phyloP scores from a whole-genome alignment of 169 alveolate genomes.

The Eimeria praecox region DNA sequence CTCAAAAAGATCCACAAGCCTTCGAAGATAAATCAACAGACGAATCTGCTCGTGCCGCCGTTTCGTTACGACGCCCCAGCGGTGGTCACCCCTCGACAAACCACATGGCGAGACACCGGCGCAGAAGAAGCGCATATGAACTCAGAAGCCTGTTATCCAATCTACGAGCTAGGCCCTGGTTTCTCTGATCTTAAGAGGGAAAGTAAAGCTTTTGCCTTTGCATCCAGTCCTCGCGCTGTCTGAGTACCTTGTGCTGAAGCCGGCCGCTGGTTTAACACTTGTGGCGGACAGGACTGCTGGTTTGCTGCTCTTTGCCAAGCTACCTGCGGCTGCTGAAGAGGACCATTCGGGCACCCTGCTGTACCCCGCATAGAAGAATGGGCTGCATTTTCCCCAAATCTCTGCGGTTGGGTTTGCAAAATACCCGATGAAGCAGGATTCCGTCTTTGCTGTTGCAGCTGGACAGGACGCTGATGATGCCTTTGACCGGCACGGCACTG shows the following conservation, averaged over 20 bases:
- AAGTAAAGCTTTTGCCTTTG: slow-evolving; percentile 38
- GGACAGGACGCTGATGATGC: background rate
- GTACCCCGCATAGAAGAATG: background rate
- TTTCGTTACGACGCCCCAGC: background rate
- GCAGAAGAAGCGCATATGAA: background rate
- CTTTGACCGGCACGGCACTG: background rate
- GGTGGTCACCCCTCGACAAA: background rate
- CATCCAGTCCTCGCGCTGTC: background rate
- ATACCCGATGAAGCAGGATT: background rate
- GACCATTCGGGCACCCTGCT: background rate
- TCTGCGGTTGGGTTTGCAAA: background rate
- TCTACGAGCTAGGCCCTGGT: background rate
- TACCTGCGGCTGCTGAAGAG: background rate
- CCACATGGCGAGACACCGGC: background rate
- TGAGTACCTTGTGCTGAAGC: slow-evolving; percentile 6
- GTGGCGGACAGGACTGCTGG: background rate
- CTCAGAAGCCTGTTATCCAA: background rate
- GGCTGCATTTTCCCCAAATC: background rate
- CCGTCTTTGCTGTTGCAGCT: background rate
- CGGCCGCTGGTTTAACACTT: background rate
- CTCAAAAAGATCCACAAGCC: background rate
- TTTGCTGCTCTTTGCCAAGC: background rate
- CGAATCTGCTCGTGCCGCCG: background rate
- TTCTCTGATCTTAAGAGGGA: background rate
- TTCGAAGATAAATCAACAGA: background rate